These are phyloP conservation scores for Aureobasidium zeae DNA, from an alignment of 2,329 filamentous ascomycete species.

Conservation along the genomic window DNA sequence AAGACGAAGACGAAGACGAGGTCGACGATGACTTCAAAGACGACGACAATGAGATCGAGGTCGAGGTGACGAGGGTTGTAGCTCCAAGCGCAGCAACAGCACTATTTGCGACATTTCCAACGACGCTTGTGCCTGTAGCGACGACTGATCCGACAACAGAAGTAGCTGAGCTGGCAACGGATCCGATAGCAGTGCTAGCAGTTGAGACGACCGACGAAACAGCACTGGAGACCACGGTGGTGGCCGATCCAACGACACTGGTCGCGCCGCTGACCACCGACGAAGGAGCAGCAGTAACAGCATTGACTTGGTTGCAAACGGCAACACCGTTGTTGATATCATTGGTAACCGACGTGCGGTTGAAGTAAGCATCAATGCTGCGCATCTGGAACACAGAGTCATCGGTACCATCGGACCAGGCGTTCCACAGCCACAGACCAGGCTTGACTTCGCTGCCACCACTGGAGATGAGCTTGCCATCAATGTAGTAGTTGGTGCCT, in stretches of 20 bases:
- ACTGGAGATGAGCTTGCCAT: conserved; percentile 50
- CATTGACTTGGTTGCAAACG: background rate
- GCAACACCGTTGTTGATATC: background rate
- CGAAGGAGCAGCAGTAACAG: background rate
- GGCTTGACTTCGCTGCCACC: conserved; percentile 44
- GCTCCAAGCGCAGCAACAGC: background rate
- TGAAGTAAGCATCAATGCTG: conserved; percentile 61
- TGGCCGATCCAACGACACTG: background rate
- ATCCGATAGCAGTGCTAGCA: background rate
- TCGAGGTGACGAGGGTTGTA: too few species aligned
- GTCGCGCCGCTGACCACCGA: background rate
- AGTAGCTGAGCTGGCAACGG: background rate
- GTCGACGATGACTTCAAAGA: too few species aligned
- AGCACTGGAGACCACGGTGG: background rate
- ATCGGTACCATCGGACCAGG: conserved; percentile 54
- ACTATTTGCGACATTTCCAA: background rate
- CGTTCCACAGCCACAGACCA: conserved; percentile 61
- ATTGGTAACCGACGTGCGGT: conserved; percentile 7
- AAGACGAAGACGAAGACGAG: too few species aligned
- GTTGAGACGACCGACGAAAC: background rate
- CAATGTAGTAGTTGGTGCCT: conserved; percentile 59
- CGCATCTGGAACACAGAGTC: conserved; percentile 56
- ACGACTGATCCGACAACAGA: background rate
- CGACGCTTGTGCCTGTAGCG: too few species aligned
- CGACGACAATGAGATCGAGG: too few species aligned